phyloP scores from a whole-genome alignment of 306 rosid genomes.

The Benincasa hispida region DNA sequence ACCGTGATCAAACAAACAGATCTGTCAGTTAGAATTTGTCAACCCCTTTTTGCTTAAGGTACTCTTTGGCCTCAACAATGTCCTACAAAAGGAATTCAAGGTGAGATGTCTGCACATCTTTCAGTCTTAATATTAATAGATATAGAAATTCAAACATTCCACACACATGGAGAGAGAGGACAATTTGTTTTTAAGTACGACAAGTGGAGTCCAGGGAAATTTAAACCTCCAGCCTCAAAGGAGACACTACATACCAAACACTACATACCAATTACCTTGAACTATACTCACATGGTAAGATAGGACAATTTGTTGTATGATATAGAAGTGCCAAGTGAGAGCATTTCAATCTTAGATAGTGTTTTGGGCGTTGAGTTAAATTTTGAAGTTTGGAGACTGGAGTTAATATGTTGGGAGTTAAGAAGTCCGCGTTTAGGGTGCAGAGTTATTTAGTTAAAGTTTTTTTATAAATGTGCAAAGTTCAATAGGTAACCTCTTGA shows the following conservation, averaged over 20 bases:
- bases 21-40: conserved; percentile 40
- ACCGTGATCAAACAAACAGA: not conserved
- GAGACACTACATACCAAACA: too few relatives aligned
- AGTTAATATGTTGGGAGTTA: too few relatives aligned
- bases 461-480: too few relatives aligned
- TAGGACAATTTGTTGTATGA: not conserved
- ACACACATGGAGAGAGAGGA: not conserved
- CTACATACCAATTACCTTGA: too few relatives aligned
- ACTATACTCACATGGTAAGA: too few relatives aligned
- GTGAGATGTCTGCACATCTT: not conserved
- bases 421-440: too few relatives aligned
- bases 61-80: conserved; percentile 63
- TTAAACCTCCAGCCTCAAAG: not conserved
- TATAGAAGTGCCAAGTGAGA: not conserved
- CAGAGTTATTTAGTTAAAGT: too few relatives aligned
- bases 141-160: not conserved
- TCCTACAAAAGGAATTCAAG: conserved; percentile 34
- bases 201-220: too few relatives aligned
- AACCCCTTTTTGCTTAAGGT: conserved; percentile 52
- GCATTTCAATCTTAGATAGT: not conserved
- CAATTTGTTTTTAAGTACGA: too few relatives aligned
- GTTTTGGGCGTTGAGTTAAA: too few relatives aligned
- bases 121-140: not conserved
- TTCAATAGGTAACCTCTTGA: too few relatives aligned
- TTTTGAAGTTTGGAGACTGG: too few relatives aligned